Evolutionary conservation across 2,329 filamentous ascomycete genomes (phyloP), one percentile per base, ranked within the genome.

Genomic region (Pseudogymnoascus sp.): DNA sequence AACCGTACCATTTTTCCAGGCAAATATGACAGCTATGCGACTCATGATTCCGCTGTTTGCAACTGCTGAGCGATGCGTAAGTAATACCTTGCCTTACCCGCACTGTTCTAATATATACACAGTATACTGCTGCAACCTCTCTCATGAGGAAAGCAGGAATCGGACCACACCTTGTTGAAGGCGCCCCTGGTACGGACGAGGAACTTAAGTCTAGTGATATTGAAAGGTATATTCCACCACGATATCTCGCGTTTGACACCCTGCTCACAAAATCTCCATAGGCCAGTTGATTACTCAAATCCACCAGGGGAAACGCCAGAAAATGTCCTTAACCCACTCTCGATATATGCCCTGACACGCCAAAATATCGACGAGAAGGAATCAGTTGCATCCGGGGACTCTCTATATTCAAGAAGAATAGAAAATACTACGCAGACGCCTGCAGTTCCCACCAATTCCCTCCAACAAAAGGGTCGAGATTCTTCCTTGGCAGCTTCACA

Each of bases 301-400:
- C 65, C 65, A n/a, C 58, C 66, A 9, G 63, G 65, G 44, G 65
- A 63, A 58, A 65, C 67, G 2, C 69, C 68, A 3, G 69, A 69
- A 27, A 69, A 70, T 21, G 69, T 70, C 10, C 65, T 70, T 1
- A 69, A 70, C 31, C 69, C 69, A 1, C 33, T 70, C 10, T 69
- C 68, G 5, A 70, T 70, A 13, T 70, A 67, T 35, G 65, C 68
- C 25, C 66, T 70, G 65, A 68, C 69, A 1, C 65, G 69, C 12
- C 70, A 68, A 59, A 65, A 66, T 8, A 68, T 70, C 9, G 66
- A 67, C 2, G 69, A 70, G 60, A 42, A 66, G 58, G 68, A 70
- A 51, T 68, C 68, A 5, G 67, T 67, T 10, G 68, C 70, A 55
- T 4, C 65, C 61, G 7, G 55, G 55, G 33, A 64, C 59, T 9